Base-by-base conservation (phyloP, 352 stramenopile species). In the Elongisporangium anandrum region DNA sequence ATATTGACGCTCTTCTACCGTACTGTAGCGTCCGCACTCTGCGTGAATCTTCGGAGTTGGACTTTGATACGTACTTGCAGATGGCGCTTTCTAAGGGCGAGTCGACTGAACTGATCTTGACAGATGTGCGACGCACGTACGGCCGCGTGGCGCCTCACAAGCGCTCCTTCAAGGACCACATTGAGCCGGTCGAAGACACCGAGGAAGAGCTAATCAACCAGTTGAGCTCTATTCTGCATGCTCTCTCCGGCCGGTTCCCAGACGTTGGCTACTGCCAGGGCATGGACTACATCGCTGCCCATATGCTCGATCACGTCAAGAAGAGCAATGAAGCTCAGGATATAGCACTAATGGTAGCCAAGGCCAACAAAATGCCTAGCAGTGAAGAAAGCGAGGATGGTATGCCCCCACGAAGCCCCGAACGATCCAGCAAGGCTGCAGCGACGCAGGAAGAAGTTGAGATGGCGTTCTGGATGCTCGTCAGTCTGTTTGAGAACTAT, bases 211-310 rank as follows among this genome's bases (percentile, higher is more conserved):
- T 92, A 52, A 89, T 88, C 24, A 70, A 75, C 10, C 86, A 95
- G 61, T 59, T 95, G 34, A 92, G 79, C 34, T 74, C 82, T 50
- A 83, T 95, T 64, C 62, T 95, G n/a, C 86, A 93, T 49, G 86
- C 86, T 4, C 59, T 95, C 13, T 75, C 84, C 0, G 79, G 84
- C 8, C 81, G 83, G 21, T 95, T 92, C 61, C 86, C 86, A 16
- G 78, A 87, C 22, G 86, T 95, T 9, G 86, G 86, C 5, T 95
- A 95, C 60, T 95, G 86, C 57, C 86, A 95, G 63, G 86, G 86
- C 29, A 94, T 95, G 84, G 86, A 95, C 55, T 95, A 95, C 61
- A 89, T 95, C 57, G 80, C 82, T 15, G 86, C 85, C 15, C 81
- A 93, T 21, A 66, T 95, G 10, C 65, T 95, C 12, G 80, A 94